These are phyloP conservation scores for Pseudocercospora crystallina DNA, from an alignment of 2,329 filamentous ascomycete genomes.

Conservation along the genomic window DNA sequence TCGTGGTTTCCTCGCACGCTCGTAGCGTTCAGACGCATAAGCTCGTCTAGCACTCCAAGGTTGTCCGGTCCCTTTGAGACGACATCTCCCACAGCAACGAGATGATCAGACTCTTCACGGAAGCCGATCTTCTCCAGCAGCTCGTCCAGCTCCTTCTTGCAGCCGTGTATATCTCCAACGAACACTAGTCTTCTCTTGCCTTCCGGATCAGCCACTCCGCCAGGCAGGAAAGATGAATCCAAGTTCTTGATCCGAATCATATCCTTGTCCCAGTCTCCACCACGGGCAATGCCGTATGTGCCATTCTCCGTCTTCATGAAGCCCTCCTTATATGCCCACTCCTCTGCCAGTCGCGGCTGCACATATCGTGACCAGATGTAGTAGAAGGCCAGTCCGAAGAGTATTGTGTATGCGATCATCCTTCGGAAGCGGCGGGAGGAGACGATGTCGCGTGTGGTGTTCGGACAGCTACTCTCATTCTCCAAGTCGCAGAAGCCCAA, in stretches of 20 bases:
- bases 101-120: conserved; percentile 63
- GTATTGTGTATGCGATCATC: conserved; percentile 34
- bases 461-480: conserved; percentile 34
- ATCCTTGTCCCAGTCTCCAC: conserved; percentile 32
- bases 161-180: conserved; percentile 91
- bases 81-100: conserved; percentile 76
- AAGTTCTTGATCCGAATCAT: conserved; percentile 53
- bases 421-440: conserved; percentile 28
- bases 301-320: conserved; percentile 32
- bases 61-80: conserved; percentile 87
- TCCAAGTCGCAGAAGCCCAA: conserved; percentile 34
- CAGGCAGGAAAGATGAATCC: conserved; percentile 40
- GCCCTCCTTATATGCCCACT: conserved; percentile 36
- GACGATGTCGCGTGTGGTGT: conserved; percentile 17
- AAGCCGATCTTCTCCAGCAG: conserved; percentile 70
- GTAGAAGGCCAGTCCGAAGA: conserved; percentile 32
- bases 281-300: conserved; percentile 32
- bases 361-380: conserved; percentile 40
- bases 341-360: conserved; percentile 37
- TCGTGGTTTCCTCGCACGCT: conserved; percentile 93
- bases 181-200: conserved; percentile 67
- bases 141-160: conserved; percentile 61
- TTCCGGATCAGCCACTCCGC: conserved; percentile 33
- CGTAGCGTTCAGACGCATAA: conserved; percentile 71
- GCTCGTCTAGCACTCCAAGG: conserved; percentile 70